Conservation (phyloP, 441 rosid species). For the Arabidopsis lyrata region DNA sequence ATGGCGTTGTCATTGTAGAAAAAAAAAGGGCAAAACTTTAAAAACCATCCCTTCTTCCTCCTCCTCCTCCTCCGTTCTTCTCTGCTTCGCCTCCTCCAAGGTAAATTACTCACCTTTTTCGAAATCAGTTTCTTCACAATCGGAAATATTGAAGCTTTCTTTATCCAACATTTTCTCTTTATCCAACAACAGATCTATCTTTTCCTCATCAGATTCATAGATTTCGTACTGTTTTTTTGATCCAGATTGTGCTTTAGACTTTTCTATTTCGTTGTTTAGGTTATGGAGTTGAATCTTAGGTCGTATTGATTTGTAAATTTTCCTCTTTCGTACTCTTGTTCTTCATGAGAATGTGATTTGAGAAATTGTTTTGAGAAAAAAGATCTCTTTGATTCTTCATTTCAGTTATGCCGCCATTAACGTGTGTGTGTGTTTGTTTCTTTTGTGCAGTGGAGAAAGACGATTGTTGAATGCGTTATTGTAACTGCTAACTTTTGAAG, state of each 20-base stretch:
- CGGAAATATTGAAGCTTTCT: not conserved
- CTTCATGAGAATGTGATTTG: not conserved
- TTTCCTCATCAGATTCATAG: conserved; percentile 20
- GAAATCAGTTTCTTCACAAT: conserved; percentile 12
- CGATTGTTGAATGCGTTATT: conserved; percentile 15
- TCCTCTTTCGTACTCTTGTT: not conserved
- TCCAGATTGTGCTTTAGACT: conserved; percentile 4
- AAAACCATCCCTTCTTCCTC: not conserved
- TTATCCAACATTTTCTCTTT: conserved; percentile 5
- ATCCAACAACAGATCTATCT: conserved; percentile 28
- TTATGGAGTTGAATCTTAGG: not conserved
- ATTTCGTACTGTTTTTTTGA: conserved; percentile 8
- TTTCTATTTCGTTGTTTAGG: not conserved
- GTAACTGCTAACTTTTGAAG: conserved; percentile 20
- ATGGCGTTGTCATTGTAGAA: conserved; percentile 26
- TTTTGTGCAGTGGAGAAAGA: conserved; percentile 25
- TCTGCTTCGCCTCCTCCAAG: conserved; percentile 29
- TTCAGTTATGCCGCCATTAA: conserved; percentile 1
- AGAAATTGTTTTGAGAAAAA: not conserved
- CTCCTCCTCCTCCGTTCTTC: conserved; percentile 9
- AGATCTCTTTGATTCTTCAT: not conserved
- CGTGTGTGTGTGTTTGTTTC: not conserved
- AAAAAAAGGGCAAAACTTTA: not conserved
- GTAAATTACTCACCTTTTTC: conserved; percentile 38
- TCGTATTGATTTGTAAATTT: conserved; percentile 14